phyloP scores from a whole-genome alignment of 176 grass and related monocot genomes.

The Canna indica region DNA sequence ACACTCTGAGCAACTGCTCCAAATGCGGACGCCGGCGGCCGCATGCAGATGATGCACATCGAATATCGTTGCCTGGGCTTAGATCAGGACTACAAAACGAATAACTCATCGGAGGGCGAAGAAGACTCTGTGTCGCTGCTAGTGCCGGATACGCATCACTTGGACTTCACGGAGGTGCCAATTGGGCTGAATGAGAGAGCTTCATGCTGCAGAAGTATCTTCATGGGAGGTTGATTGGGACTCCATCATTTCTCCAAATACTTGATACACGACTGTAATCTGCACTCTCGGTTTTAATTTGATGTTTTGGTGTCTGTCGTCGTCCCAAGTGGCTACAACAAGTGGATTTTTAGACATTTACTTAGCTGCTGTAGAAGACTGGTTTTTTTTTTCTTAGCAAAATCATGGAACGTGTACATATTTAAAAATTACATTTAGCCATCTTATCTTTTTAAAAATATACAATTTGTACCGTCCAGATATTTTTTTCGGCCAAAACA shows the following conservation, averaged over 20 bases:
- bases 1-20: neutral
- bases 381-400: constrained; percentile 16
- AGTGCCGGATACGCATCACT: constrained; percentile 66
- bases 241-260: constrained; percentile 51
- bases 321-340: constrained; percentile 11
- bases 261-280: neutral
- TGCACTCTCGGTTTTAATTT: neutral
- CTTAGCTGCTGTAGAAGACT: constrained; percentile 35
- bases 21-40: constrained; percentile 12
- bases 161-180: constrained; percentile 95
- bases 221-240: constrained; percentile 99
- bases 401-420: neutral
- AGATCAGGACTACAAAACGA: constrained; percentile 35
- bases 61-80: neutral
- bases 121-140: constrained; percentile 42
- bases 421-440: too few relatives aligned
- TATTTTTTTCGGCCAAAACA: too few relatives aligned
- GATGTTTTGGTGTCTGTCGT: neutral
- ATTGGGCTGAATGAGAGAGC: constrained; percentile 78
- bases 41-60: neutral
- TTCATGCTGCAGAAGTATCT: constrained; percentile 74
- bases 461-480: too few relatives aligned
- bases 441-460: too few relatives aligned
- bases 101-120: constrained; percentile 48
- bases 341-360: constrained; percentile 95